Conservation (phyloP, 2,329 filamentous ascomycete species). For the Aspergillus sp. region DNA sequence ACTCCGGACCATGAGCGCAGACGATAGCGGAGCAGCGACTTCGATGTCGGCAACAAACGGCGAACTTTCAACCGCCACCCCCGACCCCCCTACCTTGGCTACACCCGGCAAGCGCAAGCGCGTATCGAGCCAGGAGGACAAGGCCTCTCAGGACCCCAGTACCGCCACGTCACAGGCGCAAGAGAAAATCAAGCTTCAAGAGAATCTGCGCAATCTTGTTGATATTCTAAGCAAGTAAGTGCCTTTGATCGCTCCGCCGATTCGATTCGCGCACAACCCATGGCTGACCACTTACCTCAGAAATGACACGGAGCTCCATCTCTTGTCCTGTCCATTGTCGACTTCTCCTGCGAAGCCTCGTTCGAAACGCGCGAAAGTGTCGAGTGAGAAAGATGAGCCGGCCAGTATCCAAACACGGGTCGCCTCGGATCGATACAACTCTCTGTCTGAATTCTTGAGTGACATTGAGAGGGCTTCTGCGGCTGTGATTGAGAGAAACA, state of each 20-base stretch:
- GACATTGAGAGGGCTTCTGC: slow-evolving; percentile 43
- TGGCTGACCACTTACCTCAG: slow-evolving; percentile 30
- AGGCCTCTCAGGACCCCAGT: slow-evolving; percentile 23
- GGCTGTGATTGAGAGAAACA: slow-evolving; percentile 37
- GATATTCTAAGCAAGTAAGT: slow-evolving; percentile 32
- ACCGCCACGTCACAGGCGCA: slow-evolving; percentile 23
- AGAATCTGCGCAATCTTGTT: slow-evolving; percentile 36
- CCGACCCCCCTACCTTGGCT: slow-evolving; percentile 29
- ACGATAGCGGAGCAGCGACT: slow-evolving; percentile 32
- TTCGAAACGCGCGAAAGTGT: slow-evolving; percentile 43
- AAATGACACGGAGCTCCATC: slow-evolving; percentile 43
- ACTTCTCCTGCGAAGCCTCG: slow-evolving; percentile 39
- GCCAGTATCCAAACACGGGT: slow-evolving; percentile 41
- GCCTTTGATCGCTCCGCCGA: background rate
- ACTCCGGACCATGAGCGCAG: slow-evolving; percentile 36
- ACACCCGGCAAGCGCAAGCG: slow-evolving; percentile 45
- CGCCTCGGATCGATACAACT: slow-evolving; percentile 36
- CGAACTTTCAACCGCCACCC: slow-evolving; percentile 27
- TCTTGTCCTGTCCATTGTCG: slow-evolving; percentile 41
- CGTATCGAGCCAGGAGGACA: slow-evolving; percentile 32
- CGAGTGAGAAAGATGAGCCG: slow-evolving; percentile 31
- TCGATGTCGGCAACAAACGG: slow-evolving; percentile 35
- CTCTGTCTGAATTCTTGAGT: slow-evolving; percentile 41
- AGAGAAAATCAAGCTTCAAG: slow-evolving; percentile 31
- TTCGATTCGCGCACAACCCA: slow-evolving; percentile 3